Evolutionary conservation across 805 yeast species (phyloP), one percentile per base, ranked within the genome.

Genomic region (Suhomyces canberraensis): DNA sequence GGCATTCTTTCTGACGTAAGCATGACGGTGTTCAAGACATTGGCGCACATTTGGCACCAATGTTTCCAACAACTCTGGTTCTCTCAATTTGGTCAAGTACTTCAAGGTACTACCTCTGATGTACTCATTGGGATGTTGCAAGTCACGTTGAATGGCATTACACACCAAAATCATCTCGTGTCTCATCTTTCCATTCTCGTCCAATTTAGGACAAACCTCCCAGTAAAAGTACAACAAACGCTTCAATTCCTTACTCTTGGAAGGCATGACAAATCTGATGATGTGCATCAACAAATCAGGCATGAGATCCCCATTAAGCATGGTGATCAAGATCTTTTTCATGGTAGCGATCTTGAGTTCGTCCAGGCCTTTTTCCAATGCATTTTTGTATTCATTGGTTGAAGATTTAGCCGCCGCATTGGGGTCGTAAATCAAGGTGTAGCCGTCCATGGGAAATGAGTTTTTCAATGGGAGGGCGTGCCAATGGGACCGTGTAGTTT

Each of bases 121-220:
- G 59, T 83, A 93, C 65, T 93, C 98, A 70, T 93, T 93, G 35
- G 98, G 96, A 66, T 95, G 98, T 66, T 90, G 97, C 51, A 93
- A 76, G 60, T 93, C 99, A 62, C 89, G 90, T 64, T 93, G 95
- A 54, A 93, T 88, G 36, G 98, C 96, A 61, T 95, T 95, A 70
- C 98, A 93, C 34, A 91, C 98, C 46, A 93, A 78, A 64, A 95
- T 91, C 98, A 93, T 93, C 68, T 93, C 99, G 61, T 91, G 98
- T 66, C 87, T 87, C 73, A 95, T 77, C 61, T 87, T 88, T 3
- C 98, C 98, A 36, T 84, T 84, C 25, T 74, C 71, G 51, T 88
- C 95, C 47, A 84, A 71, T 65, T 95, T 95, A 38, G 96, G 95
- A 58, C 96, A 95, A 39, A 91, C 87, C 64, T 93, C 99, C 98